phyloP scores from a whole-genome alignment of 495 filamentous ascomycete genomes.

The Penicillium alfredii region DNA sequence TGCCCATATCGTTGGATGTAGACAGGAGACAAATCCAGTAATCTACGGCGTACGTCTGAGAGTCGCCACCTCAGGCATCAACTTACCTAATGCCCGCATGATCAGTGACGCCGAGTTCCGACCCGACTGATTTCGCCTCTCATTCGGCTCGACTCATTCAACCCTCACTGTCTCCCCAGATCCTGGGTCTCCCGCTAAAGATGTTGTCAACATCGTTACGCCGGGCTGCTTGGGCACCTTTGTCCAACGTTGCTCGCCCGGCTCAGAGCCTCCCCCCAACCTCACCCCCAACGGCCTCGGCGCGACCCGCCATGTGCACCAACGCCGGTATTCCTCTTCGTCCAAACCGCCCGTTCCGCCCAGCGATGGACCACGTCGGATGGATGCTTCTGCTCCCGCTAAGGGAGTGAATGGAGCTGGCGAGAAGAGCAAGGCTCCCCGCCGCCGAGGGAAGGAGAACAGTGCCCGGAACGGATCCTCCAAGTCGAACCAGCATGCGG shows the following conservation, averaged over 20 bases:
- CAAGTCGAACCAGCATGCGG: conserved; percentile 35
- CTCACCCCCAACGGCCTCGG: conserved; percentile 27
- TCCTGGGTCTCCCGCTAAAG: conserved; percentile 23
- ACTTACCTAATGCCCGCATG: conserved; percentile 38
- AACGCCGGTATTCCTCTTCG: conserved; percentile 50
- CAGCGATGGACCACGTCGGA: conserved; percentile 39
- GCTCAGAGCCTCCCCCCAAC: too few species aligned
- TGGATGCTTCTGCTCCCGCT: conserved; percentile 38
- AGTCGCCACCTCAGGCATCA: conserved; percentile 16
- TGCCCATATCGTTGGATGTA: too few species aligned
- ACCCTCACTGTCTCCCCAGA: conserved; percentile 22
- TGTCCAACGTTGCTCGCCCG: conserved; percentile 32
- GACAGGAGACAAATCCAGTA: too few species aligned
- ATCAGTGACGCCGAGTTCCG: conserved; percentile 33
- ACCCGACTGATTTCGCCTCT: conserved; percentile 41
- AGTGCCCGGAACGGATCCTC: conserved; percentile 30
- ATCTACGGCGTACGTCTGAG: too few species aligned
- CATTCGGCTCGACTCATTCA: conserved; percentile 27
- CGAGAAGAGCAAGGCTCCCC: conserved; percentile 33
- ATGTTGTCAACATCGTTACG: conserved; percentile 49
- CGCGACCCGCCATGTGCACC: conserved; percentile 37
- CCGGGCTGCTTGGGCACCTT: conserved; percentile 41
- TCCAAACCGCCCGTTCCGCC: conserved; percentile 44
- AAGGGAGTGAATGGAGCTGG: conserved; percentile 35
- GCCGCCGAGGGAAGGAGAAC: conserved; percentile 35